Base-by-base conservation (phyloP, 768 basidiomycete species). In the Dacryopinax primogenitus region DNA sequence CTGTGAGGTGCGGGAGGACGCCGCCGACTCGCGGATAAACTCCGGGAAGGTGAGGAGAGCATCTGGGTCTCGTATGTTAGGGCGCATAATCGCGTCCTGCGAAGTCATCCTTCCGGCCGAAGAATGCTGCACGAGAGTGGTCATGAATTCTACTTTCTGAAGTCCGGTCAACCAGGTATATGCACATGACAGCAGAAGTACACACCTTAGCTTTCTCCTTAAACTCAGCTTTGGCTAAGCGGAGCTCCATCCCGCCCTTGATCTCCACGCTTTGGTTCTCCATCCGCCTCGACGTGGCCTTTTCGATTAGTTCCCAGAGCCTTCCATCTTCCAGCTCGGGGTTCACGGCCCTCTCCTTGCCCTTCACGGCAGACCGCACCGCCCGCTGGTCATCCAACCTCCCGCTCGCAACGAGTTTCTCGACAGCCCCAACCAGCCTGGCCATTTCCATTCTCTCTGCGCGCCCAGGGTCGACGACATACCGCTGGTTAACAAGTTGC, bases 401-500 rank as follows among this genome's bases (percentile, higher is more conserved):
- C 13, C 66, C 63, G 9, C 72, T 70, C 35, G 70, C 70, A 30
- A 64, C 66, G 4, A 75, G 67, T 23, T 71, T 68, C 62, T 72
- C 72, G 61, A 72, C 71, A 33, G 72, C 72, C 15, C 68, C 63
- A 41, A 78, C 77, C 64, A 75, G 76, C 6, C 83, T 76, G 3
- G 88, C 90, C 45, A 81, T 81, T 74, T 90, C 88, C 78, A 92
- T 82, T 74, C 91, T 82, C 13, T 82, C 81, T 15, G 86, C 70
- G 71, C 90, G 88, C 28, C 83, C 77, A 3, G 80, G 80, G 70
- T 86, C 86, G 47, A 95, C 82, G 73, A 94, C 93, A n/a, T 90
- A 92, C 0, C 96, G 84, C 74, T 99, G 95, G 72, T 94, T 87
- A 66, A 87, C 84, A 41, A 97, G 75, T 73, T 95, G 93, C 0